Percentiles rank a stretch among this genome's conserved stretches.
These are phyloP conservation scores for Mitragyna speciosa DNA, from an alignment of 257 asterid species.

Conservation along the genomic window DNA sequence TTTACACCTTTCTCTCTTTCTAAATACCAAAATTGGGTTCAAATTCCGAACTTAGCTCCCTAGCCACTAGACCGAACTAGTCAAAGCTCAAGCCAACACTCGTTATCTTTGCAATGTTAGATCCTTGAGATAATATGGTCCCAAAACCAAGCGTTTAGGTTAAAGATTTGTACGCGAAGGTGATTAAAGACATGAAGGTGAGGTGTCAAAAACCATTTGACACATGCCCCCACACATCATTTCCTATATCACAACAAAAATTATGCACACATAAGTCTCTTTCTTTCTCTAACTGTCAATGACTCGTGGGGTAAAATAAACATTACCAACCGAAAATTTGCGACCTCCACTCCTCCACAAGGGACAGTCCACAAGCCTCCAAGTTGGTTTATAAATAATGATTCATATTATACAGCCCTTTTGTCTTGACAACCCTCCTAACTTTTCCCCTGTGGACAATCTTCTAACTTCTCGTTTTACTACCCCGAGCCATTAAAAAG, in stretches of 20 bases:
- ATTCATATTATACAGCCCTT: no score
- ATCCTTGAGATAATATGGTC: background rate
- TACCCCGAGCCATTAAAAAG: background rate
- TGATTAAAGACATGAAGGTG: constrained; percentile 28
- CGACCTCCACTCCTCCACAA: background rate
- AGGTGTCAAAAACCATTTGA: constrained; percentile 48
- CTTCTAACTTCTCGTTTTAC: background rate
- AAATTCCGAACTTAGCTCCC: no score
- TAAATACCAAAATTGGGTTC: no score
- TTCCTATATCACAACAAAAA: constrained; percentile 1
- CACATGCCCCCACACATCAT: constrained; percentile 41
- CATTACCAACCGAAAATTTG: constrained; percentile 16
- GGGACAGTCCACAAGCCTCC: background rate
- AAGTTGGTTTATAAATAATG: constrained; percentile 1
- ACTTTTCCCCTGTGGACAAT: background rate
- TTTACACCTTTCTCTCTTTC: no score
- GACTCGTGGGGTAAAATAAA: background rate
- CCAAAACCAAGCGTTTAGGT: background rate
- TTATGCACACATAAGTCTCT: background rate
- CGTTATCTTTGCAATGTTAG: background rate
- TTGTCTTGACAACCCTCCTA: background rate
- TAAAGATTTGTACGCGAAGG: background rate
- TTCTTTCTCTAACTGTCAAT: background rate
- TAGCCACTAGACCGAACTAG: no score
- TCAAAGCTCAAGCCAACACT: background rate